Evolutionary conservation across 148 eudicot species (phyloP).

Genomic region (Fagopyrum tataricum): DNA sequence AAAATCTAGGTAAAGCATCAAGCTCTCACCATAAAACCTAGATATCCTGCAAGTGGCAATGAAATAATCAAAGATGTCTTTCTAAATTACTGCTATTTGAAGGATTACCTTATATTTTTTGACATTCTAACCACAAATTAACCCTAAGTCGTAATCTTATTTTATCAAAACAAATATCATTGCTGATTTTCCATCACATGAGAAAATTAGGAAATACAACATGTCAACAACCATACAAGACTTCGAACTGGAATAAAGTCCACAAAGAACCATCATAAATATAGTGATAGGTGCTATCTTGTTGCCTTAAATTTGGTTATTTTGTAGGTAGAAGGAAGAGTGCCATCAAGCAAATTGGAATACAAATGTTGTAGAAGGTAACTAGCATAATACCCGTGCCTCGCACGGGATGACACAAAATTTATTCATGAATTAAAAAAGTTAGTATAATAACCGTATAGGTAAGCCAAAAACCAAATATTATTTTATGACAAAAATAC

Average conservation of each 20-base stretch:
- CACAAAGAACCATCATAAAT: not conserved
- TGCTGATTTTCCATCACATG: not conserved
- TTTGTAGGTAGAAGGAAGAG: not conserved
- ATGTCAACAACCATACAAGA: not conserved
- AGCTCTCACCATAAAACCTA: conserved; percentile 1
- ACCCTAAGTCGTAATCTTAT: not conserved
- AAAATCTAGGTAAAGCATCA: not conserved
- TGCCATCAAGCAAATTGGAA: not conserved
- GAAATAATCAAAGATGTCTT: not conserved
- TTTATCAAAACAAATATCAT: not conserved
- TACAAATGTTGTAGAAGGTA: not conserved
- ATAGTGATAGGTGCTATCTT: not conserved
- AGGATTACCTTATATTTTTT: not conserved
- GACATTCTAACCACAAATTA: conserved; percentile 5
- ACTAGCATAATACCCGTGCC: too few species aligned
- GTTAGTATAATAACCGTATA: too few species aligned
- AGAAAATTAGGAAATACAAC: not conserved
- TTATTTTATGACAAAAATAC: too few species aligned
- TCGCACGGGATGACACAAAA: too few species aligned
- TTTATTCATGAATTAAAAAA: too few species aligned
- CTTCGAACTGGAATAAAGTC: not conserved
- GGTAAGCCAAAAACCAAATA: too few species aligned
- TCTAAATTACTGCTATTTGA: not conserved
- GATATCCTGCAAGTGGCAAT: not conserved
- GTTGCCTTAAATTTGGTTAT: not conserved